Evolutionary conservation across 2,329 filamentous ascomycete species (phyloP).

Genomic region (Fusarium brevicatenulatum): DNA sequence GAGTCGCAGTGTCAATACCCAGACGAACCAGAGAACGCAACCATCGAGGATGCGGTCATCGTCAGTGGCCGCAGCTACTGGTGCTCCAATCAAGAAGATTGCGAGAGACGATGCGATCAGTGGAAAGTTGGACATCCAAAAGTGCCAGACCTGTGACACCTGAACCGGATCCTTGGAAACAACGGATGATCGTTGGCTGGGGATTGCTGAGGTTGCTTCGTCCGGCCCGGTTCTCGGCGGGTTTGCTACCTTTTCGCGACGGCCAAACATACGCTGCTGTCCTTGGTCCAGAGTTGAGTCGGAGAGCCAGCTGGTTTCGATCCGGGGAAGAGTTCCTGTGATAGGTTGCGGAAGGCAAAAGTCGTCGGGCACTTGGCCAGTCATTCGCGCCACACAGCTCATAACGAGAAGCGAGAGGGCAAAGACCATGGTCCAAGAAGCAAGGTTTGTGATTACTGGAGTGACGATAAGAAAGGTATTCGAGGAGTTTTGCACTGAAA

Average conservation of each 20-base stretch:
- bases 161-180: not conserved
- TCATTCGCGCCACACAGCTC: conserved; percentile 9
- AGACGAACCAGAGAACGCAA: conserved; percentile 59
- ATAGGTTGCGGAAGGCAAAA: conserved; percentile 15
- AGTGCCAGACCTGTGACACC: conserved; percentile 13
- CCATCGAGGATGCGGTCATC: conserved; percentile 58
- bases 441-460: conserved; percentile 49
- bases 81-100: conserved; percentile 53
- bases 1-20: conserved; percentile 55
- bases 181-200: conserved; percentile 19
- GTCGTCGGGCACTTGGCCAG: conserved; percentile 3
- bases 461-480: conserved; percentile 13
- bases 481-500: not conserved
- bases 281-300: conserved; percentile 32
- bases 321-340: not conserved
- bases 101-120: conserved; percentile 44
- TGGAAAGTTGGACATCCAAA: conserved; percentile 43
- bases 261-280: not conserved
- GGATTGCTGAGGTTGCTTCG: not conserved
- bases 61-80: conserved; percentile 48
- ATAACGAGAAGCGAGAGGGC: conserved; percentile 38
- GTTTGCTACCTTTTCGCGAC: conserved; percentile 10
- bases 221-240: not conserved
- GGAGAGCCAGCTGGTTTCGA: conserved; percentile 37
- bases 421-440: conserved; percentile 50